A percentile compares a stretch with the other conserved stretches of the same genome.
These are phyloP conservation scores for Hexamita inflata DNA, from an alignment of 208 protist species.

Conservation along the genomic window DNA sequence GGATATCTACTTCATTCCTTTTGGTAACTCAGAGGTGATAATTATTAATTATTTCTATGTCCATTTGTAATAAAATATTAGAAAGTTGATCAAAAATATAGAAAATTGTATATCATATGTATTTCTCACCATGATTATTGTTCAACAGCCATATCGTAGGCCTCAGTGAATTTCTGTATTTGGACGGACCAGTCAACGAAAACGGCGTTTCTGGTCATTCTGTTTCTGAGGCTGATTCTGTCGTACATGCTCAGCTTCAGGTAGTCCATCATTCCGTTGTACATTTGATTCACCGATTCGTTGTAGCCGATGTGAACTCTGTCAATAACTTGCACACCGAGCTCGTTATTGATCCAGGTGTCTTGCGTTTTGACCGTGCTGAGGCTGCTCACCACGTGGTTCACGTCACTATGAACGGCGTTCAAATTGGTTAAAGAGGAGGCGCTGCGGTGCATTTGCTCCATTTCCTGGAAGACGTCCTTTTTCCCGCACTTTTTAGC, in stretches of 20 bases:
- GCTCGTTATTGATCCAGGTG: neutral
- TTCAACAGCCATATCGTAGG: neutral
- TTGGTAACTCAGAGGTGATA: no score
- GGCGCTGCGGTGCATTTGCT: neutral
- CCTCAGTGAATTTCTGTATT: neutral
- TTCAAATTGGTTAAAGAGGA: neutral
- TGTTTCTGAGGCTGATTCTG: neutral
- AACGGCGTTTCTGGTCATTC: neutral
- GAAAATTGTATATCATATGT: no score
- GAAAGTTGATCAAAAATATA: no score
- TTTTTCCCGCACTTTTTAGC: neutral
- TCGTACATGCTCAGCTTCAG: neutral
- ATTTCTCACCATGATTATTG: no score
- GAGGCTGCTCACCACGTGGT: no score
- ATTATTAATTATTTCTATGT: no score
- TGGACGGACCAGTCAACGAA: neutral
- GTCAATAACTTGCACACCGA: slow-evolving; percentile 22
- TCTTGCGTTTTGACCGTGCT: neutral
- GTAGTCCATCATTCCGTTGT: neutral
- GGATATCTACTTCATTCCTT: no score
- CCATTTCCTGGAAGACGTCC: neutral
- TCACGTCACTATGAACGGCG: neutral
- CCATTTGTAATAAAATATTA: no score
- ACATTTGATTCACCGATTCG: neutral
- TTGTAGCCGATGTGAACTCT: neutral